phyloP scores from a whole-genome alignment of 2,329 filamentous ascomycete species.

The Neonectria magnoliae region DNA sequence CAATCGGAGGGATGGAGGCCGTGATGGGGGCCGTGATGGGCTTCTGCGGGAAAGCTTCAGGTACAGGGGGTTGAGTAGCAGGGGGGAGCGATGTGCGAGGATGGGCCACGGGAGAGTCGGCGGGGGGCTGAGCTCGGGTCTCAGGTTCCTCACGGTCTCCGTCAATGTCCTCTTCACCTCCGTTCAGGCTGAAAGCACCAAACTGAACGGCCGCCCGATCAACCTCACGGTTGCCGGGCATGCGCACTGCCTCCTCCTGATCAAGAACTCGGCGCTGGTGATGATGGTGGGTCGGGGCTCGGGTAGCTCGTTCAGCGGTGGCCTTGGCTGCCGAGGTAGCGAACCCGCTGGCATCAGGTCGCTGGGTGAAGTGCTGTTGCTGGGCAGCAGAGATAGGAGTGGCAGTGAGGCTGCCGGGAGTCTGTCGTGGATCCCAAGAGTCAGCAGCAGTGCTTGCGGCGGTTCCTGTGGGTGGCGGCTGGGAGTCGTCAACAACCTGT shows the following conservation, averaged over 20 bases:
- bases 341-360: slow-evolving; percentile 70
- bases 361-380: slow-evolving; percentile 68
- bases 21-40: slow-evolving; percentile 60
- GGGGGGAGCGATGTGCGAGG: slow-evolving; percentile 90
- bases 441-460: slow-evolving; percentile 90
- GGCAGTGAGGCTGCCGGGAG: slow-evolving; percentile 66
- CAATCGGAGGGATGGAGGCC: slow-evolving; percentile 51
- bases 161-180: slow-evolving; percentile 86
- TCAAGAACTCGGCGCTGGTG: slow-evolving; percentile 84
- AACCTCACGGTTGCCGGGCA: slow-evolving; percentile 96
- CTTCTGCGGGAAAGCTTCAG: slow-evolving; percentile 68
- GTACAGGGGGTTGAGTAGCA: slow-evolving; percentile 64
- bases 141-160: slow-evolving; percentile 95
- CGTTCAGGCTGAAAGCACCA: slow-evolving; percentile 91
- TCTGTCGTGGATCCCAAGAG: slow-evolving; percentile 78
- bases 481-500: slow-evolving; percentile 84
- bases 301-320: slow-evolving; percentile 68
- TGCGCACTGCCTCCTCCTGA: slow-evolving; percentile 96
- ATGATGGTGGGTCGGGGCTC: slow-evolving; percentile 74
- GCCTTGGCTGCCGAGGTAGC: slow-evolving; percentile 86
- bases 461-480: slow-evolving; percentile 81
- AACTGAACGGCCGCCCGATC: slow-evolving; percentile 95
- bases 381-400: slow-evolving; percentile 74
- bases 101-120: slow-evolving; percentile 87
- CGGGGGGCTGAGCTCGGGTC: slow-evolving; percentile 91